Conservation (phyloP, 140 eudicot genomes). For the Bidens hawaiensis region DNA sequence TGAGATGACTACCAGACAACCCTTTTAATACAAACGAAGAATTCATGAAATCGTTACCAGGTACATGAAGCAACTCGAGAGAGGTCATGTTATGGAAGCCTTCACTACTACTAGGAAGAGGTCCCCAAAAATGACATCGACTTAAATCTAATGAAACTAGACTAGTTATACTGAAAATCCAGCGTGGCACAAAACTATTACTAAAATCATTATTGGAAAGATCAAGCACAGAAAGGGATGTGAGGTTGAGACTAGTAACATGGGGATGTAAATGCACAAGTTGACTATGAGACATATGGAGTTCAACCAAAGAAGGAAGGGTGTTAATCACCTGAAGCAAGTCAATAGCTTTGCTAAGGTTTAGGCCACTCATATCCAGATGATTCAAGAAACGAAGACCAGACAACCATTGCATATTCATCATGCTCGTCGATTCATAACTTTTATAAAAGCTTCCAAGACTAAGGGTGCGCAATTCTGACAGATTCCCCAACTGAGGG, state of each 20-base stretch:
- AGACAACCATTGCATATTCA: neutral
- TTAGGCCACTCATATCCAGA: neutral
- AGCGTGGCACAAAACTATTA: too few relatives aligned
- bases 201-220: too few relatives aligned
- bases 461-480: conserved; percentile 9
- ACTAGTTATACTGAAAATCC: too few relatives aligned
- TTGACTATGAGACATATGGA: neutral
- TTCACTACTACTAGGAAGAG: too few relatives aligned
- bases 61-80: too few relatives aligned
- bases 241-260: neutral
- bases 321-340: neutral
- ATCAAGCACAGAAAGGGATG: neutral
- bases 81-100: too few relatives aligned
- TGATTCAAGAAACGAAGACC: too few relatives aligned
- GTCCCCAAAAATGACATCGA: too few relatives aligned
- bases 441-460: neutral
- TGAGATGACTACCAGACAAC: too few relatives aligned
- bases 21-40: too few relatives aligned
- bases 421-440: neutral
- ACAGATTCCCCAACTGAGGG: conserved; percentile 14
- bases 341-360: neutral
- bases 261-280: neutral
- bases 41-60: too few relatives aligned
- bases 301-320: neutral
- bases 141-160: too few relatives aligned